Base-by-base conservation (phyloP, 225 moss, liverwort and hornwort genomes). In the Marchantia paleacea region DNA sequence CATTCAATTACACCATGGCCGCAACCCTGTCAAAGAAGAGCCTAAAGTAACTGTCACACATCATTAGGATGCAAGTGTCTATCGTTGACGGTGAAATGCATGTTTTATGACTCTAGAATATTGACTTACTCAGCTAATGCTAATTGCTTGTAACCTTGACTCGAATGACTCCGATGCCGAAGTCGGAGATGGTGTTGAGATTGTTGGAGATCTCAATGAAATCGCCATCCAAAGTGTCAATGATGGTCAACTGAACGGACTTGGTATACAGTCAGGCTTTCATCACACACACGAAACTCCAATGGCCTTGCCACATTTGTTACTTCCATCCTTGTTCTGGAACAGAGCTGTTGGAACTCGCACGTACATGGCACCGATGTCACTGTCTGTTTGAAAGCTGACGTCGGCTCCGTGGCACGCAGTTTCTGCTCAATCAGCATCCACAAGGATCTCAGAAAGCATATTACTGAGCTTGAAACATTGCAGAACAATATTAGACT, bases 121-220 rank as follows among this genome's bases (percentile, higher is more conserved):
- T n/a, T n/a, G n/a, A n/a, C 39, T 39, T 39, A 2, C 39, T 39
- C 39, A 39, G 39, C 39, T 39, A 5, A 5, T 2, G 39, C 39
- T 39, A 39, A 2, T 39, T 39, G 39, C 39, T 39, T 39, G 39
- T 2, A 5, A 5, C 39, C 39, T 5, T 39, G 3, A 39, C 39
- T 39, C 39, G 39, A 39, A 39, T 39, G 39, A n/a, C 39, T 39
- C 39, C 5, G 5, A 2, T 39, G 39, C 3, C 39, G 5, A 39
- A 39, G 39, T 39, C 39, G 39, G 51, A 52, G 73, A 73, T 73
- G 51, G 19, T 52, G 73, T 73, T 73, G 7, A 50, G 22, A 20
- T 73, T 73, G 73, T 73, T 73, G 22, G 73, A 50, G 47, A 72
- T 39, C 47, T 72, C 72, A 20, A 72, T 28, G 47, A 72, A 72